These are phyloP conservation scores for Aspergillus biplanus DNA, from an alignment of 495 filamentous ascomycete species.

Conservation along the genomic window DNA sequence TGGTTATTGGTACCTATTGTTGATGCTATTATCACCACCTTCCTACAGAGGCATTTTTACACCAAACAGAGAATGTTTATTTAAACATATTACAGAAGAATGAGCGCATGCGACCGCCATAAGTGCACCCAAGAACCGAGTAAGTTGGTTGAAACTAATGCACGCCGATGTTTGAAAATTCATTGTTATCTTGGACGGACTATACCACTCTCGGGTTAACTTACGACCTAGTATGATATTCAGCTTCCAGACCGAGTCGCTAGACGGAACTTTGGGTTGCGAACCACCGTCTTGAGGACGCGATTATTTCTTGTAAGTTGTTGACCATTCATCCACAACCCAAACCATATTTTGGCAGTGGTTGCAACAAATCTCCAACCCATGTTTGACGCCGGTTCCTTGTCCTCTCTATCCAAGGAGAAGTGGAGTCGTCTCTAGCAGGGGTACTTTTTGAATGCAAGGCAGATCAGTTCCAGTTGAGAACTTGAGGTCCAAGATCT, in stretches of 20 bases:
- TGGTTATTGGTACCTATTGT: too few relatives aligned
- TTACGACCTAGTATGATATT: neutral
- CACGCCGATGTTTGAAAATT: neutral
- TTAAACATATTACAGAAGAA: neutral
- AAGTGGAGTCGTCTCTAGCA: neutral
- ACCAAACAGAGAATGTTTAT: neutral
- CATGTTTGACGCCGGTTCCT: too few relatives aligned
- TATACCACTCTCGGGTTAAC: constrained; percentile 10
- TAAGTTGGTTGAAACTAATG: too few relatives aligned
- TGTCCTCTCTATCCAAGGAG: neutral
- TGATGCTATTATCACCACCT: neutral
- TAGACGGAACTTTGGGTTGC: neutral
- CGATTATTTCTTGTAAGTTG: too few relatives aligned
- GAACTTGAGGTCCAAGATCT: constrained; percentile 5
- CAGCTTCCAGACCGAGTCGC: constrained; percentile 3
- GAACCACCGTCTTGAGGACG: neutral
- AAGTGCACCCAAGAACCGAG: neutral
- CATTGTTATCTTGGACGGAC: constrained; percentile 1
- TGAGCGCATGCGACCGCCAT: constrained; percentile 11
- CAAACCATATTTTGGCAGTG: too few relatives aligned
- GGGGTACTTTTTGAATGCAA: neutral
- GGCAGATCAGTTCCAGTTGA: neutral
- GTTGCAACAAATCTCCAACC: too few relatives aligned
- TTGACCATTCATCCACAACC: too few relatives aligned
- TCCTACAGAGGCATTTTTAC: neutral